phyloP scores from a whole-genome alignment of 495 filamentous ascomycete species.

The Beverwykella pulmonaria region DNA sequence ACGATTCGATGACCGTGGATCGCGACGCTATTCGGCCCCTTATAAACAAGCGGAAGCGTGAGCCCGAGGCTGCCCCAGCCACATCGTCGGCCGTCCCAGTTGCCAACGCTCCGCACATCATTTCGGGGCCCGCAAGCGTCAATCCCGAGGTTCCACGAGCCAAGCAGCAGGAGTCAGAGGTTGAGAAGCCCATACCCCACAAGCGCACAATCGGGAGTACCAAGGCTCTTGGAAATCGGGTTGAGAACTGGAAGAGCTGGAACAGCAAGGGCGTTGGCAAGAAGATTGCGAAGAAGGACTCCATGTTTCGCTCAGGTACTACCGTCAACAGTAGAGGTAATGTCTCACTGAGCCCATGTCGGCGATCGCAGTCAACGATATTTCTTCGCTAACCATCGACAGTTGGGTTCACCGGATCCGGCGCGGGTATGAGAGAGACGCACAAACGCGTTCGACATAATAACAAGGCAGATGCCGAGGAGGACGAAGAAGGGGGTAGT shows the following conservation, averaged over 20 bases:
- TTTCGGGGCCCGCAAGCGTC: conserved; percentile 15
- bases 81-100: neutral
- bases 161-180: neutral
- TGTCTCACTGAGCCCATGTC: neutral
- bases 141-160: conserved; percentile 4
- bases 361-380: neutral
- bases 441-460: conserved; percentile 79
- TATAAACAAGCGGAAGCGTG: conserved; percentile 48
- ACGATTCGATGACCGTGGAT: conserved; percentile 80
- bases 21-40: conserved; percentile 83
- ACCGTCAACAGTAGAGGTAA: conserved; percentile 82
- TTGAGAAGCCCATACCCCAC: conserved; percentile 37
- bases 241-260: conserved; percentile 95
- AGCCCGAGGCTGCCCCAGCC: neutral
- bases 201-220: conserved; percentile 87
- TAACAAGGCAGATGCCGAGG: conserved; percentile 78
- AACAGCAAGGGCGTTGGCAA: conserved; percentile 78
- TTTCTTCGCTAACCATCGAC: conserved; percentile 46
- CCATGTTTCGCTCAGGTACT: conserved; percentile 94
- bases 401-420: conserved; percentile 97
- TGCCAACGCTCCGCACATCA: conserved; percentile 18
- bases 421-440: conserved; percentile 92
- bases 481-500: neutral
- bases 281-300: conserved; percentile 76
- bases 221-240: conserved; percentile 84